A percentile compares a stretch with the other conserved stretches of the same genome.
phyloP scores from a whole-genome alignment of 2,329 filamentous ascomycete species.

The Basipetospora chlamydospora region DNA sequence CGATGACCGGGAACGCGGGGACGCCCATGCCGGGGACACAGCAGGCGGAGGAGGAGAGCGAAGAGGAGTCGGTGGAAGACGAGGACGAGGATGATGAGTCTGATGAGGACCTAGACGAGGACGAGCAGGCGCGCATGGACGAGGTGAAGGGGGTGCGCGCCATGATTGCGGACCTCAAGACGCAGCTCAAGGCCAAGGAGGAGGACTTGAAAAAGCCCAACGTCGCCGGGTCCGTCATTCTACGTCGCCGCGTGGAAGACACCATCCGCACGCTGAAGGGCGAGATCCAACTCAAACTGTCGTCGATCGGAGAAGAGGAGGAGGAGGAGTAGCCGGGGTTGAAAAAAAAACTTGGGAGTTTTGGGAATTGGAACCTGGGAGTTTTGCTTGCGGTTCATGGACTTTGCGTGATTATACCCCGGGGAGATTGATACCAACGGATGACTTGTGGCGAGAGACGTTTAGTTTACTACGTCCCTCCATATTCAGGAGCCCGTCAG shows the following conservation, averaged over 20 bases:
- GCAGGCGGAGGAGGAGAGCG: constrained; percentile 30
- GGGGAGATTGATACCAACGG: too few relatives aligned
- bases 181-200: constrained; percentile 30
- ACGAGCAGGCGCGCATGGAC: constrained; percentile 32
- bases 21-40: constrained; percentile 29
- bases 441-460: too few relatives aligned
- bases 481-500: too few relatives aligned
- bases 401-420: too few relatives aligned
- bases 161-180: constrained; percentile 38
- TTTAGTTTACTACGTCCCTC: too few relatives aligned
- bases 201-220: constrained; percentile 16
- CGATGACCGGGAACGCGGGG: constrained; percentile 24
- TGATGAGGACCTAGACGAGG: constrained; percentile 38
- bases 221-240: constrained; percentile 27
- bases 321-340: constrained; percentile 8
- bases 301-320: constrained; percentile 21
- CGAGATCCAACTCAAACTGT: constrained; percentile 29
- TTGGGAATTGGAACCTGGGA: too few relatives aligned
- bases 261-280: constrained; percentile 32
- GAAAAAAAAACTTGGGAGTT: too few relatives aligned
- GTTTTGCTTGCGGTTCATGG: too few relatives aligned
- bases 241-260: constrained; percentile 33
- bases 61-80: constrained; percentile 28
- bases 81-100: constrained; percentile 36
- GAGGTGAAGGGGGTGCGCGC: constrained; percentile 39